Evolutionary conservation across 306 rosid genomes (phyloP), one percentile per base, ranked within the genome.

Genomic region (Cicer cuneatum): DNA sequence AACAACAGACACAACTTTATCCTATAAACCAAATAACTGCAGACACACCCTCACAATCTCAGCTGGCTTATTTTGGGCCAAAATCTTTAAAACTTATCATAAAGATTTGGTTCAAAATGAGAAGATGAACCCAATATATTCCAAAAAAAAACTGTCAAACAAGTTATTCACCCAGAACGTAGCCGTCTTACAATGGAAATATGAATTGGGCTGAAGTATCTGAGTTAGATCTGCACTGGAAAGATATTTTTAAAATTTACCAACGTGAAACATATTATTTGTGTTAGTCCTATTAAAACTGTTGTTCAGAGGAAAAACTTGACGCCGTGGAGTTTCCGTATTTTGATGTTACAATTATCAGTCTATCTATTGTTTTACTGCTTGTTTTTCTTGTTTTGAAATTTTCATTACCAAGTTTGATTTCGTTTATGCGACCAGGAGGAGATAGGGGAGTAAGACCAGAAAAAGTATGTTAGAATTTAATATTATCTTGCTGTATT

Each of bases 371-470:
- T 47, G 52, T 61, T 61, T 69, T 14, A 69, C 71, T 48, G 65
- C 64, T 13, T 48, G n/a, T 49, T 47, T 69, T 69, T 59, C 37
- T 38, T 33, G 6, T 14, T 33, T 71, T 62, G 29, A 16, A 51
- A 15, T 53, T 78, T 57, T 71, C 67, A 61, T 61, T 15, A 10
- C 35, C 40, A 61, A 41, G 48, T 52, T 71, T 71, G 18, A 52
- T 53, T 78, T 24, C 15, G 47, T 77, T 47, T 59, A 35, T 12
- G 13, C 54, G 46, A 62, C 5, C n/a, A 15, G 48, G 70, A 19
- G 33, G 63, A 10, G 39, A 38, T 5, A 47, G 53, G 13, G 66
- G 39, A 11, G 24, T 65, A 8, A 40, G 66, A 68, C 1, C 35
- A 47, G n/a, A 41, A 45, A 56, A 18, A 3, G 0, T 35, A 4